Conservation (phyloP, 495 filamentous ascomycete genomes). For the Aspergillus nidulans region DNA sequence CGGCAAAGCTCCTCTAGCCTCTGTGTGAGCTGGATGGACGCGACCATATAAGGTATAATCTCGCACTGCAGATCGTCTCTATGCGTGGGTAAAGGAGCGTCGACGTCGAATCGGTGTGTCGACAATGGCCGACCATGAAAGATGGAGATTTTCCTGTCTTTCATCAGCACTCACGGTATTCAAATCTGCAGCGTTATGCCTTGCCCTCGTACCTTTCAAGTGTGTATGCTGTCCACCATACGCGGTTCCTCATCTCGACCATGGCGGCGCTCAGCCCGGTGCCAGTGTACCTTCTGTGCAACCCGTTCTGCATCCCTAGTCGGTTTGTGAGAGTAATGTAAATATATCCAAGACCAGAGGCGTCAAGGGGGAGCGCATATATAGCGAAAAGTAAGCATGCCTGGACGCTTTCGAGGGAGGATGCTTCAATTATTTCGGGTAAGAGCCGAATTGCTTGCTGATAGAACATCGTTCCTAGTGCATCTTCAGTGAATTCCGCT, state of each 20-base stretch:
- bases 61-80: background rate
- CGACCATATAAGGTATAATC: background rate
- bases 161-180: background rate
- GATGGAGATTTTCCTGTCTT: slow-evolving; percentile 22
- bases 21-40: slow-evolving; percentile 21
- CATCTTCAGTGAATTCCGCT: slow-evolving; percentile 31
- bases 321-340: slow-evolving; percentile 34
- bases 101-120: slow-evolving; percentile 26
- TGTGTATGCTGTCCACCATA: slow-evolving; percentile 38
- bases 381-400: slow-evolving; percentile 34
- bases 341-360: slow-evolving; percentile 34
- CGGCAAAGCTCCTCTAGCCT: slow-evolving; percentile 25
- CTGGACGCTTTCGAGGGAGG: slow-evolving; percentile 39
- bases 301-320: slow-evolving; percentile 40
- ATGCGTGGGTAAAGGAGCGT: slow-evolving; percentile 24
- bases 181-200: too few species aligned
- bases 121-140: slow-evolving; percentile 36
- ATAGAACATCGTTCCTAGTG: slow-evolving; percentile 37
- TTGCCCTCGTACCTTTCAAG: slow-evolving; percentile 34
- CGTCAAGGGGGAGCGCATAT: slow-evolving; percentile 35
- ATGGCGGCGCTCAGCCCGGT: slow-evolving; percentile 21
- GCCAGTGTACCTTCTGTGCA: slow-evolving; percentile 33
- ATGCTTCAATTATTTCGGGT: slow-evolving; percentile 37
- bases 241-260: slow-evolving; percentile 33
- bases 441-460: slow-evolving; percentile 32